These are phyloP conservation scores for Zygosaccharomyces pseudorouxii DNA, from an alignment of 805 yeast genomes.

Conservation along the genomic window DNA sequence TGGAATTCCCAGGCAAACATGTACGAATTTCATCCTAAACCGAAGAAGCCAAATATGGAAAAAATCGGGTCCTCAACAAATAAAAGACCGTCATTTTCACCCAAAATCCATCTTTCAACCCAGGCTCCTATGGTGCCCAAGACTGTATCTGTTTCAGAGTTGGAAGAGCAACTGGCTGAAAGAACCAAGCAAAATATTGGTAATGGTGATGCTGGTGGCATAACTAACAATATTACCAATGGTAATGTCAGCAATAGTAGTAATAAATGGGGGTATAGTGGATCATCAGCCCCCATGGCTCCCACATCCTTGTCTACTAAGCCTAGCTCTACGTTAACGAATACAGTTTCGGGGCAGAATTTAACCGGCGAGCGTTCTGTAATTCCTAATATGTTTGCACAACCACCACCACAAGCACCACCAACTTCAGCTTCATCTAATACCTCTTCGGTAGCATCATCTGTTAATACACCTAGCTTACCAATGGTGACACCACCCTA, in stretches of 20 bases:
- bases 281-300: slow-evolving; percentile 33
- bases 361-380: not conserved
- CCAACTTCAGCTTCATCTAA: not conserved
- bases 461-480: not conserved
- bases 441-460: slow-evolving; percentile 1
- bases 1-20: slow-evolving; percentile 14
- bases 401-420: not conserved
- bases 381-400: not conserved
- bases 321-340: slow-evolving; percentile 22
- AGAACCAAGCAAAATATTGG: slow-evolving; percentile 2
- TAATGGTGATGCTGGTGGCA: not conserved
- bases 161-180: slow-evolving; percentile 13
- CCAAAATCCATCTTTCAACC: not conserved
- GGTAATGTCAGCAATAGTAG: not conserved
- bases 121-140: not conserved
- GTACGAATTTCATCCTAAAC: slow-evolving; percentile 5
- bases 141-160: slow-evolving; percentile 13
- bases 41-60: not conserved
- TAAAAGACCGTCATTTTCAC: not conserved
- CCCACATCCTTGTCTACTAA: slow-evolving; percentile 26
- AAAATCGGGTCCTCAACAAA: not conserved
- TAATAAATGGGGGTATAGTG: slow-evolving; percentile 29
- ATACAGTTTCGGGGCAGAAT: not conserved
- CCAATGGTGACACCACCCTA: not conserved
- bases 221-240: not conserved